Base-by-base conservation (phyloP, 345 rosid species). In the Euphorbia pulcherrima region DNA sequence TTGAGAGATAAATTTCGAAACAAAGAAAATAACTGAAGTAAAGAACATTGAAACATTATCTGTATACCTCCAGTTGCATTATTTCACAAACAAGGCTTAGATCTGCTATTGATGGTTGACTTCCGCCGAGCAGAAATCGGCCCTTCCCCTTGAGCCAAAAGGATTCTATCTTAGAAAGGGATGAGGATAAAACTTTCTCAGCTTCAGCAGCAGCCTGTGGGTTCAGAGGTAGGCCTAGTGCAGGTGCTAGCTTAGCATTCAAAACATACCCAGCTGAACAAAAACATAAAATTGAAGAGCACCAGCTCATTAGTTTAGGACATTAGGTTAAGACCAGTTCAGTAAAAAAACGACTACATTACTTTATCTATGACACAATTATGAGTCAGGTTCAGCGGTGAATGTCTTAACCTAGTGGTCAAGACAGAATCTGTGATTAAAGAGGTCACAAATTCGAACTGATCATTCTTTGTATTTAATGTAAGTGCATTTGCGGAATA, bases 61-160 rank as follows among this genome's bases (percentile, higher is more conserved):
- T 40, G 64, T 56, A 48, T 79, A 88, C 94, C 91, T 88, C 88
- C 60, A 88, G 84, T 68, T 87, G 96, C 89, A 78, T 88, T 70
- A 90, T 71, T 74, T 90, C 92, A 67, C 96, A 92, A 8, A 84
- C 88, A 27, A 92, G 89, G 85, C 87, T 86, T 57, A 92, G 83
- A 80, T 92, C 97, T 60, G 96, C 97, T 69, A 92, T 82, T 16
- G 96, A 83, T 46, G 93, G 93, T 68, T 86, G 96, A 82, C 85
- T 85, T 71, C 88, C 78, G 62, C 90, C 93, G 4, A 87, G 68
- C 81, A 88, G 72, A 80, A 86, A 92, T 35, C 76, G 81, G 18
- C 87, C 88, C 72, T 78, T 84, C 20, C 86, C 90, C 65, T 83
- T 83, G 51, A 92, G 93, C 98, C 98, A 88, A 53, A 87, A 50